These are phyloP conservation scores for Malassezia arunalokei DNA, from an alignment of 1,284 basidiomycete species.

Conservation along the genomic window DNA sequence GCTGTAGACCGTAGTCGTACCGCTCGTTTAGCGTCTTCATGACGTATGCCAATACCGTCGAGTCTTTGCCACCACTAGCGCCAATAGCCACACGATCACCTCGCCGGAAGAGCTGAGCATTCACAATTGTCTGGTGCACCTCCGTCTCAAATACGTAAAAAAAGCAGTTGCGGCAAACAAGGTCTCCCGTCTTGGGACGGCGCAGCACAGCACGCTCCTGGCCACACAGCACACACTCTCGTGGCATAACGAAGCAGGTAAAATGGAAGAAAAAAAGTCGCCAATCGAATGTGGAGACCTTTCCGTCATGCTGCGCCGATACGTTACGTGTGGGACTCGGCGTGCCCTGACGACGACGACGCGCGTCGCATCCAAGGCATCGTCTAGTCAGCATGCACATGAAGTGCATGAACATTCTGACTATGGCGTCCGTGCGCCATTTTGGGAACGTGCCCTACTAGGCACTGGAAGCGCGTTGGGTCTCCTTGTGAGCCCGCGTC, in stretches of 20 bases:
- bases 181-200: conserved; percentile 90
- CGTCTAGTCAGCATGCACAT: background rate
- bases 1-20: conserved; percentile 78
- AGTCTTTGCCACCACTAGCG: conserved; percentile 96
- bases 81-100: conserved; percentile 94
- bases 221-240: conserved; percentile 62
- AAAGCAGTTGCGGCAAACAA: conserved; percentile 89
- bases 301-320: background rate
- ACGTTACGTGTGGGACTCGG: background rate
- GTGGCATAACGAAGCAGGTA: conserved; percentile 48
- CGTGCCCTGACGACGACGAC: background rate
- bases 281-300: background rate
- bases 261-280: background rate
- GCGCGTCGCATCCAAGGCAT: background rate
- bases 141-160: conserved; percentile 97
- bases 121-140: conserved; percentile 82
- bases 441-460: conserved; percentile 53
- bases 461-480: conserved; percentile 74
- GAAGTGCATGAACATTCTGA: conserved; percentile 10
- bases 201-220: conserved; percentile 73
- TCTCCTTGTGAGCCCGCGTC: conserved; percentile 66
- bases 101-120: conserved; percentile 60
- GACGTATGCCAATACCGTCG: conserved; percentile 90
- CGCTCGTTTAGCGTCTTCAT: conserved; percentile 90
- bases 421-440: conserved; percentile 5